Percentiles rank a stretch among this genome's conserved stretches.
Evolutionary conservation across 2,329 filamentous ascomycete species (phyloP).

Genomic region (Cytospora chrysosperma): DNA sequence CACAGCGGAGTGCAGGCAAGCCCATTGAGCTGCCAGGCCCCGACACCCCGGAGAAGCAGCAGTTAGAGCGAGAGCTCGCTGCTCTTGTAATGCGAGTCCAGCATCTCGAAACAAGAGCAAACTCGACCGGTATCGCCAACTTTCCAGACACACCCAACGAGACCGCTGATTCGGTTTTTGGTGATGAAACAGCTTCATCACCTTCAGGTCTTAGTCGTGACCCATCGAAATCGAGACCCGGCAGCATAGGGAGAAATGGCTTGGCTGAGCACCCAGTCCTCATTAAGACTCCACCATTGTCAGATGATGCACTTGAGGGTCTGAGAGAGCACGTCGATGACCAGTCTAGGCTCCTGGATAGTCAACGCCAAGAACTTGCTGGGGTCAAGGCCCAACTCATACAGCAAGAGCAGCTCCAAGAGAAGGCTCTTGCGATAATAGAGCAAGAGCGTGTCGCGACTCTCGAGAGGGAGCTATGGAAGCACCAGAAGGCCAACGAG

Average conservation of each 20-base stretch:
- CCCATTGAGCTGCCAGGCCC: slow-evolving; percentile 74
- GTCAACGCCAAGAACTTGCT: slow-evolving; percentile 80
- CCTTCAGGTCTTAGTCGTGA: slow-evolving; percentile 43
- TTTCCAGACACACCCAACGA: slow-evolving; percentile 84
- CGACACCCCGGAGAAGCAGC: slow-evolving; percentile 71
- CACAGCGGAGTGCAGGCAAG: slow-evolving; percentile 39
- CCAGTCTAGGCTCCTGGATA: slow-evolving; percentile 88
- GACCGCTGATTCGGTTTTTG: slow-evolving; percentile 63
- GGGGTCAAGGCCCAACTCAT: slow-evolving; percentile 83
- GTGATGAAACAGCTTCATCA: slow-evolving; percentile 52
- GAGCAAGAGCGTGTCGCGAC: slow-evolving; percentile 86
- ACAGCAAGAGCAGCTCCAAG: slow-evolving; percentile 81
- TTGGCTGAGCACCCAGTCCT: slow-evolving; percentile 27
- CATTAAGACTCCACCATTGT: slow-evolving; percentile 55
- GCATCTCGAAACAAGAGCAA: slow-evolving; percentile 76
- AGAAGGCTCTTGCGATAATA: slow-evolving; percentile 76
- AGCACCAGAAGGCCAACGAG: slow-evolving; percentile 96
- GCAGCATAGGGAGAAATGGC: slow-evolving; percentile 30
- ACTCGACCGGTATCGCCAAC: slow-evolving; percentile 50
- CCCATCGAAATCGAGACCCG: slow-evolving; percentile 28
- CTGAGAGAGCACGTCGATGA: slow-evolving; percentile 89
- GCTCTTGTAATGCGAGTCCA: slow-evolving; percentile 76
- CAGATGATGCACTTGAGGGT: slow-evolving; percentile 79
- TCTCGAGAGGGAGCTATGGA: slow-evolving; percentile 89
- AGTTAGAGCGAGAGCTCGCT: slow-evolving; percentile 79